Percentiles rank a stretch among this genome's conserved stretches.
Evolutionary conservation across 331 rosid species (phyloP).

Genomic region (Prunus yedoensis): DNA sequence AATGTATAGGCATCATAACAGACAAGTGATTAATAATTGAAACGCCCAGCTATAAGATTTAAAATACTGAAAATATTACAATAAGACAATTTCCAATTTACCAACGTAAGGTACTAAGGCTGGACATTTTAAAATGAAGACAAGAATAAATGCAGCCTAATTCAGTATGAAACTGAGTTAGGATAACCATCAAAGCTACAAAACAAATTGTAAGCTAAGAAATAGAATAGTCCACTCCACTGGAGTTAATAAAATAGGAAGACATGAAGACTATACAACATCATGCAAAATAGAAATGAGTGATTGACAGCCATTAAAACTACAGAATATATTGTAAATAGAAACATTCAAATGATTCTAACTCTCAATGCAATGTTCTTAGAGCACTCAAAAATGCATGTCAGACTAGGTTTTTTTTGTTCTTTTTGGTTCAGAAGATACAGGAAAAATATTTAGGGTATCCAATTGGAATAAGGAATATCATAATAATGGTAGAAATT

Average conservation of each 20-base stretch:
- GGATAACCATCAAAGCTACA: background rate
- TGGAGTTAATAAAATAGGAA: background rate
- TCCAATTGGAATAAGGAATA: too few species aligned
- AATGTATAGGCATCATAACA: background rate
- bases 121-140: background rate
- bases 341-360: background rate
- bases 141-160: background rate
- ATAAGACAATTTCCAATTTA: background rate
- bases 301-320: background rate
- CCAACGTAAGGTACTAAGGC: background rate
- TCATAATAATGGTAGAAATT: too few species aligned
- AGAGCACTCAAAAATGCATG: background rate
- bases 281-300: background rate
- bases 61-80: background rate
- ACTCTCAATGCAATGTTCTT: background rate
- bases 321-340: background rate
- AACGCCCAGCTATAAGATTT: slow-evolving; percentile 2
- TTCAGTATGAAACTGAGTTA: background rate
- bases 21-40: background rate
- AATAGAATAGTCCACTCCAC: background rate
- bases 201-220: too few species aligned
- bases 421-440: too few species aligned
- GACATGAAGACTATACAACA: background rate
- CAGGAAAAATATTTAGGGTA: too few species aligned
- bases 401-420: background rate